Conservation (phyloP, 108 stramenopile species). For the Cyclotella sp. region DNA sequence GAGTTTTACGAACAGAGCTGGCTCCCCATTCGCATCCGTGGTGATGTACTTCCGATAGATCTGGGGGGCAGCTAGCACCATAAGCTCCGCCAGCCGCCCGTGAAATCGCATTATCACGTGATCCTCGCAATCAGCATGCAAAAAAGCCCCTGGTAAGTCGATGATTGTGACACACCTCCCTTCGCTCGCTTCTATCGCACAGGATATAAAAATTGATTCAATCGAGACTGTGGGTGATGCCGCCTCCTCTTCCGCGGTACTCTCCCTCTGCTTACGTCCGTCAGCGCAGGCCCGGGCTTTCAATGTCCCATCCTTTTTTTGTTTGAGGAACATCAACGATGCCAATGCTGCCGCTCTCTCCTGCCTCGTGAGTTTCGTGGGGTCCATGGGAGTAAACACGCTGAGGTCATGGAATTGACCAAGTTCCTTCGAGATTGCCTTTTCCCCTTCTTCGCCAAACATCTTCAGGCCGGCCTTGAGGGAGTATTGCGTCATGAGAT, state of each 20-base stretch:
- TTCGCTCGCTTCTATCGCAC: background rate
- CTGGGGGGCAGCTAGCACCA: background rate
- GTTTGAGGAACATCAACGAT: background rate
- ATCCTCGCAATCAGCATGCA: background rate
- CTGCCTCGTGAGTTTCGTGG: background rate
- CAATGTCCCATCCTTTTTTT: background rate
- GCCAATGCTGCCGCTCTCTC: background rate
- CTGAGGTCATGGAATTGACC: background rate
- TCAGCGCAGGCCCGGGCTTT: background rate
- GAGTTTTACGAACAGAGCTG: background rate
- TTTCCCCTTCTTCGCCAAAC: background rate
- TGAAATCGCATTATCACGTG: background rate
- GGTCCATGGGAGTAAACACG: background rate
- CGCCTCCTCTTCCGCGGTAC: background rate
- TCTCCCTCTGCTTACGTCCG: background rate
- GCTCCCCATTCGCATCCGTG: background rate
- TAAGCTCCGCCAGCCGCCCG: constrained; percentile 1
- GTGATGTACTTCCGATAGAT: constrained; percentile 7
- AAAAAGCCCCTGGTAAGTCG: constrained; percentile 6
- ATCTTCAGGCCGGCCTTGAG: background rate
- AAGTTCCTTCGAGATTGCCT: background rate
- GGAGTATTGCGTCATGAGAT: background rate
- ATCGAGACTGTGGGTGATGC: constrained; percentile 3
- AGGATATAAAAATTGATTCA: background rate
- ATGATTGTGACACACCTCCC: background rate